Conservation (phyloP, 495 filamentous ascomycete species). For the Hypoxylon crocopeplum region DNA sequence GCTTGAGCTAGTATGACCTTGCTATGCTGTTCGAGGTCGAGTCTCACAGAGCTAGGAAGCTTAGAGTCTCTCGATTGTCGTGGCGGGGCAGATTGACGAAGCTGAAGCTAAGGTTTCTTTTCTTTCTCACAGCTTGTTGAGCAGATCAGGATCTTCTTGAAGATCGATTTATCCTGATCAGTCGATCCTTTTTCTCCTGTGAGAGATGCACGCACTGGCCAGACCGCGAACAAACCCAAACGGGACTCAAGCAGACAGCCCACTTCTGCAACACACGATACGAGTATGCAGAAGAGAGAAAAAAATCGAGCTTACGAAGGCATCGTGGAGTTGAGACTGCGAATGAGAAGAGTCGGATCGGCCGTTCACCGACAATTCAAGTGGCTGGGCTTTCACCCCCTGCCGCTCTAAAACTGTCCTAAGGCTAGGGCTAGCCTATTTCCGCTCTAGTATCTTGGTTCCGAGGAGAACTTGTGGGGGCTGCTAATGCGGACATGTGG, state of each 20-base stretch:
- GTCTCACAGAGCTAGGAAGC: slow-evolving; percentile 22
- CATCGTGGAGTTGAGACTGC: slow-evolving; percentile 24
- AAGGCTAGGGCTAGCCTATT: slow-evolving; percentile 19
- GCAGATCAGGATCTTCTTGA: slow-evolving; percentile 17
- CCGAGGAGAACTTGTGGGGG: slow-evolving; percentile 26
- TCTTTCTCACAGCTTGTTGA: slow-evolving; percentile 20
- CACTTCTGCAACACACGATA: slow-evolving; percentile 11
- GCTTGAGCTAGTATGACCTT: neutral
- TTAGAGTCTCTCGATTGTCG: too few relatives aligned
- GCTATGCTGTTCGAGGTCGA: neutral
- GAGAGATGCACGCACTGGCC: slow-evolving; percentile 24
- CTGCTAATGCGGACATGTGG: slow-evolving; percentile 6
- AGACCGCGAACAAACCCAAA: slow-evolving; percentile 17
- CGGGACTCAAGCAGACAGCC: neutral
- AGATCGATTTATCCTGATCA: slow-evolving; percentile 12
- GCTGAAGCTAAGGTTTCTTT: slow-evolving; percentile 1
- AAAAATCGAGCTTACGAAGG: slow-evolving; percentile 9
- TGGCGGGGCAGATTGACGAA: slow-evolving; percentile 16
- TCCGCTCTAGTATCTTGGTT: slow-evolving; percentile 20
- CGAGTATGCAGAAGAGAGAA: neutral
- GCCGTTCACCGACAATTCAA: slow-evolving; percentile 45
- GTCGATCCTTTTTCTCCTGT: slow-evolving; percentile 14
- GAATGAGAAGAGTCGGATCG: slow-evolving; percentile 34
- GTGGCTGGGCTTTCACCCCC: slow-evolving; percentile 35
- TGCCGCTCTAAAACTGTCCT: slow-evolving; percentile 17